Percentiles rank a stretch among this genome's conserved stretches.
phyloP scores from a whole-genome alignment of 345 rosid genomes.

The Theobroma cacao region DNA sequence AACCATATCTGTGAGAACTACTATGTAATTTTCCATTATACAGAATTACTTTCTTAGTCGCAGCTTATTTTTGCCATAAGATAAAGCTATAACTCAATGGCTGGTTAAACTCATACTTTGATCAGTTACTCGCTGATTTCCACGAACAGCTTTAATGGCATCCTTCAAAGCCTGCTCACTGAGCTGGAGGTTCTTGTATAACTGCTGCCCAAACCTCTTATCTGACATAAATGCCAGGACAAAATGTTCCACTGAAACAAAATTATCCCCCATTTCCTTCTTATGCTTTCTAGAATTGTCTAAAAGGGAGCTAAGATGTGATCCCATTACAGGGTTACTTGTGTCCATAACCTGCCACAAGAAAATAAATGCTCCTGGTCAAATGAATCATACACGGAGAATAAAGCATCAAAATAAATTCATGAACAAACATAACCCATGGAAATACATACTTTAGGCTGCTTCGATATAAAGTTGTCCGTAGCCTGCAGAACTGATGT shows the following conservation, averaged over 20 bases:
- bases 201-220: conserved; percentile 66
- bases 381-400: neutral
- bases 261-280: conserved; percentile 78
- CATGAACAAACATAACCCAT: neutral
- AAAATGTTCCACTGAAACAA: conserved; percentile 78
- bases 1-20: neutral
- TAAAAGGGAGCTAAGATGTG: conserved; percentile 47
- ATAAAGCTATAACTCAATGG: neutral
- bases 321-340: conserved; percentile 64
- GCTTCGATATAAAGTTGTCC: conserved; percentile 56
- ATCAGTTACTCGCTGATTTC: conserved; percentile 88
- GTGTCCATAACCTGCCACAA: conserved; percentile 55
- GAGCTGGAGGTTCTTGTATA: conserved; percentile 55
- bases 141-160: conserved; percentile 67
- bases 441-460: conserved; percentile 52
- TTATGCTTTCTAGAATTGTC: conserved; percentile 60
- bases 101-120: conserved; percentile 46
- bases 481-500: conserved; percentile 67
- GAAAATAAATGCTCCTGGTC: neutral
- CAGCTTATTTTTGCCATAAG: neutral
- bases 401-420: neutral
- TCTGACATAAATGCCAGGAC: conserved; percentile 67
- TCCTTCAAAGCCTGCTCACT: conserved; percentile 62
- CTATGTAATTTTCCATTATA: neutral
- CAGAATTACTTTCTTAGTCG: neutral